Evolutionary conservation across 768 basidiomycete genomes (phyloP).

Genomic region (Termitomyces sp.): DNA sequence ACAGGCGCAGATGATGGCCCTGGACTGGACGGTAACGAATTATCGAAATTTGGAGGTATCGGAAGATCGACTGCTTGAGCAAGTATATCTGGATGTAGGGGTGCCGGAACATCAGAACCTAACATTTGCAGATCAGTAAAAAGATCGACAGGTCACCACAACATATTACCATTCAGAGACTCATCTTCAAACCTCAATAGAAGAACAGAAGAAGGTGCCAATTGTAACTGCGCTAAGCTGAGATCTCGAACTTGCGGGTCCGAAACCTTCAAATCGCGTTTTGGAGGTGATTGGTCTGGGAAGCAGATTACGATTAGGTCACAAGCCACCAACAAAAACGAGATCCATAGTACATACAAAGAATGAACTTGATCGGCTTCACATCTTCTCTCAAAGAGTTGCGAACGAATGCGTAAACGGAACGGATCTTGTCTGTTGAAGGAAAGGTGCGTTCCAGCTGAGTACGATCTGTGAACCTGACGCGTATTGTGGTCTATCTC

Average conservation of each 20-base stretch:
- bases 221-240: slow-evolving; percentile 61
- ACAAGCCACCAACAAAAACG: slow-evolving; percentile 20
- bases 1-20: slow-evolving; percentile 4
- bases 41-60: slow-evolving; percentile 36
- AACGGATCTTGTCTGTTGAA: slow-evolving; percentile 74
- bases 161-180: slow-evolving; percentile 53
- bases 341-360: slow-evolving; percentile 51
- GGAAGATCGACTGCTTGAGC: slow-evolving; percentile 67
- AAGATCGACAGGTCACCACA: not conserved
- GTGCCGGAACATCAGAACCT: slow-evolving; percentile 61
- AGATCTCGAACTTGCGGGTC: slow-evolving; percentile 71
- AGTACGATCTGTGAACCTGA: slow-evolving; percentile 78
- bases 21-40: slow-evolving; percentile 4
- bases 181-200: slow-evolving; percentile 75
- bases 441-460: slow-evolving; percentile 77
- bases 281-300: slow-evolving; percentile 80
- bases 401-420: slow-evolving; percentile 84
- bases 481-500: slow-evolving; percentile 71
- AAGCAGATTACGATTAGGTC: not conserved
- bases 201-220: slow-evolving; percentile 80
- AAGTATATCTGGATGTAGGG: slow-evolving; percentile 55
- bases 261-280: slow-evolving; percentile 78
- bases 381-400: slow-evolving; percentile 68
- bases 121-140: slow-evolving; percentile 15
- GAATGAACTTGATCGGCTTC: slow-evolving; percentile 75